These are phyloP conservation scores for Hyaloperonospora arabidopsidis DNA, from an alignment of 352 stramenopile species.

Conservation along the genomic window DNA sequence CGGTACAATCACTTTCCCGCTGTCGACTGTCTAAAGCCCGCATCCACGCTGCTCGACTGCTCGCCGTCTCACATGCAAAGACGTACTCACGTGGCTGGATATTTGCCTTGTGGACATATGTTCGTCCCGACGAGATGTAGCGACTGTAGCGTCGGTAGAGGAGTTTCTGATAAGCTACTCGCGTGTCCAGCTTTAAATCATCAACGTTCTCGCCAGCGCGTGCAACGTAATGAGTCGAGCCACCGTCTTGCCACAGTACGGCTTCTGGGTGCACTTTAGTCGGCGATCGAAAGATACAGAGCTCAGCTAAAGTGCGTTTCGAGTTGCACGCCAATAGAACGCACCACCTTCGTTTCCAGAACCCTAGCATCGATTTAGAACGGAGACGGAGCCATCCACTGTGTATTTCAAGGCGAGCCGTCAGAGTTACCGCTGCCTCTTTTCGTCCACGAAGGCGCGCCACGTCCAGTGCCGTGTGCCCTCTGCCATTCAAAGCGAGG, in stretches of 20 bases:
- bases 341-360: slow-evolving; percentile 64
- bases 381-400: slow-evolving; percentile 54
- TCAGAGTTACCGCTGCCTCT: slow-evolving; percentile 38
- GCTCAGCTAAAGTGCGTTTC: slow-evolving; percentile 35
- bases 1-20: slow-evolving; percentile 10
- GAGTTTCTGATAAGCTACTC: slow-evolving; percentile 33
- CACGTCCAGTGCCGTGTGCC: slow-evolving; percentile 54
- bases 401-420: slow-evolving; percentile 37
- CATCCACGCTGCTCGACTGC: slow-evolving; percentile 35
- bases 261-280: slow-evolving; percentile 31
- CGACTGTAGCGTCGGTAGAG: slow-evolving; percentile 22
- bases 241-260: slow-evolving; percentile 37
- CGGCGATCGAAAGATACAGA: slow-evolving; percentile 44
- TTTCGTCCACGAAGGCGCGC: slow-evolving; percentile 41
- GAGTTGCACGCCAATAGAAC: slow-evolving; percentile 46
- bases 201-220: slow-evolving; percentile 25
- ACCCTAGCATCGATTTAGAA: slow-evolving; percentile 19
- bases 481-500: slow-evolving; percentile 46
- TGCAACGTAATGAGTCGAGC: slow-evolving; percentile 17
- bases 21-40: slow-evolving; percentile 20
- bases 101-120: slow-evolving; percentile 18
- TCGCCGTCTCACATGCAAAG: slow-evolving; percentile 36
- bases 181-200: slow-evolving; percentile 36
- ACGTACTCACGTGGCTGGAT: slow-evolving; percentile 22
- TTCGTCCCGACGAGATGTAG: slow-evolving; percentile 29